Conservation (phyloP, 176 grass and related monocot species). For the Rhynchospora breviuscula region DNA sequence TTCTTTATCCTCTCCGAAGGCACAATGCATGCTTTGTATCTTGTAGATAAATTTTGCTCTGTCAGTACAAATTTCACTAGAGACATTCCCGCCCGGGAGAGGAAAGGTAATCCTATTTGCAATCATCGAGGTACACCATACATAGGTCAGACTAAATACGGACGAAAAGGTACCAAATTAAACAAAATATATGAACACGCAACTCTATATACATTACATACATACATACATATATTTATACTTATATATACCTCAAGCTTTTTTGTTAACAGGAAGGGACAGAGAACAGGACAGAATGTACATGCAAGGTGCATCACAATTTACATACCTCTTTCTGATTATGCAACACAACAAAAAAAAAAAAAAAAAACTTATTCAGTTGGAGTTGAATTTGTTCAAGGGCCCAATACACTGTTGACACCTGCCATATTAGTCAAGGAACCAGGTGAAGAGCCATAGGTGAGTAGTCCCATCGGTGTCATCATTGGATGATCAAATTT, state of each 20-base stretch:
- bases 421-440: constrained; percentile 42
- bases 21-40: no score
- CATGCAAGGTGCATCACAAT: constrained; percentile 68
- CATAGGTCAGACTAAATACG: neutral
- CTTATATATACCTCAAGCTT: constrained; percentile 7
- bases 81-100: no score
- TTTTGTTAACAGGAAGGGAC: neutral
- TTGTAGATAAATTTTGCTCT: no score
- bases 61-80: no score
- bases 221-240: constrained; percentile 14
- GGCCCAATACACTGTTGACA: constrained; percentile 42
- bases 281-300: constrained; percentile 42
- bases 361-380: constrained; percentile 24
- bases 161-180: neutral
- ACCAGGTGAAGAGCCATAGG: constrained; percentile 49
- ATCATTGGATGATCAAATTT: constrained; percentile 96
- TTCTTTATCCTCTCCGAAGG: no score
- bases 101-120: neutral
- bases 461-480: constrained; percentile 67
- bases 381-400: constrained; percentile 39
- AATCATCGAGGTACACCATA: neutral
- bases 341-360: constrained; percentile 35
- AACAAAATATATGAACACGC: neutral
- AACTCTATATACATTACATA: constrained; percentile 14
- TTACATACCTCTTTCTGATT: constrained; percentile 61